Evolutionary conservation across 257 asterid species (phyloP).

Genomic region (Osmanthus fragrans): DNA sequence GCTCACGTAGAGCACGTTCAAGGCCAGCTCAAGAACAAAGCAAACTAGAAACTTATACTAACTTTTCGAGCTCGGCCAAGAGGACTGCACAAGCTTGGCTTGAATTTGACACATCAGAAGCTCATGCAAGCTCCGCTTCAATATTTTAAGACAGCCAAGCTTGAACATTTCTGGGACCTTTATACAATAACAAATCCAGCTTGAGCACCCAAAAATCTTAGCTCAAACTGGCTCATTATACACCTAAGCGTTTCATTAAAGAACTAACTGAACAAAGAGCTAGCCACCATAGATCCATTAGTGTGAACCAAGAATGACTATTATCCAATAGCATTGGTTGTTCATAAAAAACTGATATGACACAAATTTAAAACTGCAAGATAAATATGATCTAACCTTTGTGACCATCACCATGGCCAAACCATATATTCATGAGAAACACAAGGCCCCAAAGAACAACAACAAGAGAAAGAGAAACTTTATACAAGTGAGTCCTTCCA

Average conservation of each 20-base stretch:
- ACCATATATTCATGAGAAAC: slow-evolving; percentile 76
- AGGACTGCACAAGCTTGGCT: background rate
- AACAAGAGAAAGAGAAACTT: slow-evolving; percentile 63
- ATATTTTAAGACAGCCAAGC: background rate
- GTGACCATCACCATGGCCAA: slow-evolving; percentile 66
- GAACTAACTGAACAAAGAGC: background rate
- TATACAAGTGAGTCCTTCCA: slow-evolving; percentile 56
- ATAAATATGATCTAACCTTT: slow-evolving; percentile 46
- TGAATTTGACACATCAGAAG: background rate
- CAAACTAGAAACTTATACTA: background rate
- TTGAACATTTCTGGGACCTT: background rate
- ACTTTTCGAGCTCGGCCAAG: background rate
- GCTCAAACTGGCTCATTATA: background rate
- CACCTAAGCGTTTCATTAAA: background rate
- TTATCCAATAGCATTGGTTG: background rate
- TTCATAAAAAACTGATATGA: slow-evolving; percentile 3
- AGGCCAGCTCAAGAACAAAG: background rate
- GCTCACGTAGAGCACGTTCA: background rate
- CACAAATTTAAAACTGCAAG: background rate
- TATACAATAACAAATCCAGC: background rate
- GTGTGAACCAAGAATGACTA: background rate
- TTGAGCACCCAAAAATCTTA: background rate
- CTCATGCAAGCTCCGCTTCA: background rate
- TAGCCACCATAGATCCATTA: background rate
- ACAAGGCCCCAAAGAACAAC: slow-evolving; percentile 70